Conservation (phyloP, 148 eudicot genomes). For the Rheum nobile region DNA sequence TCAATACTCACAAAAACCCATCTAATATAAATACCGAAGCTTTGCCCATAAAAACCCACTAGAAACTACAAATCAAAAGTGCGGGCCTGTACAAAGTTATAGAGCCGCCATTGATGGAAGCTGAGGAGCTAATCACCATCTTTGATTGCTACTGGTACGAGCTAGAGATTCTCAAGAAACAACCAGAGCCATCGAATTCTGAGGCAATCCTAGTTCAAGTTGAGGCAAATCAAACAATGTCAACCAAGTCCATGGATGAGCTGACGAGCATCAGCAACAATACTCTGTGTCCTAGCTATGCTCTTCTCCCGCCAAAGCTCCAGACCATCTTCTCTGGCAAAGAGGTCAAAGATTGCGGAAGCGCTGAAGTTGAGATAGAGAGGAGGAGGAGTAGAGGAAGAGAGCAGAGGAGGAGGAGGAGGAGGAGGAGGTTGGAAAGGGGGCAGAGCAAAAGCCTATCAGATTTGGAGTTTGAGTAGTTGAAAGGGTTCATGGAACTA, state of each 20-base stretch:
- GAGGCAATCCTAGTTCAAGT: neutral
- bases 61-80: neutral
- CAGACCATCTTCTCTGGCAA: constrained; percentile 5
- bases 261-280: neutral
- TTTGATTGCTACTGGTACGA: constrained; percentile 7
- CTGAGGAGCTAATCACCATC: neutral
- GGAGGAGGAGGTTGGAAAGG: constrained; percentile 10
- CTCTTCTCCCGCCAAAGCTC: neutral
- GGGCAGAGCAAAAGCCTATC: constrained; percentile 55
- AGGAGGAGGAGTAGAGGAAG: neutral
- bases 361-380: neutral
- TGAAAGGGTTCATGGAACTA: constrained; percentile 74
- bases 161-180: constrained; percentile 3
- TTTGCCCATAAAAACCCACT: neutral
- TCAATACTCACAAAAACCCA: neutral
- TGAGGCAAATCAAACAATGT: neutral
- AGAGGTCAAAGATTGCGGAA: neutral
- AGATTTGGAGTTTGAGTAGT: constrained; percentile 58
- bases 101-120: constrained; percentile 5
- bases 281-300: constrained; percentile 5
- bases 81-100: neutral
- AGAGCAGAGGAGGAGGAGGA: neutral
- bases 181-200: neutral
- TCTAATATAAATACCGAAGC: neutral
- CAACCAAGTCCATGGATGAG: constrained; percentile 6